Percentiles rank a stretch among this genome's conserved stretches.
Conservation (phyloP, 495 filamentous ascomycete species). For the Hypoxylon cercidicola region DNA sequence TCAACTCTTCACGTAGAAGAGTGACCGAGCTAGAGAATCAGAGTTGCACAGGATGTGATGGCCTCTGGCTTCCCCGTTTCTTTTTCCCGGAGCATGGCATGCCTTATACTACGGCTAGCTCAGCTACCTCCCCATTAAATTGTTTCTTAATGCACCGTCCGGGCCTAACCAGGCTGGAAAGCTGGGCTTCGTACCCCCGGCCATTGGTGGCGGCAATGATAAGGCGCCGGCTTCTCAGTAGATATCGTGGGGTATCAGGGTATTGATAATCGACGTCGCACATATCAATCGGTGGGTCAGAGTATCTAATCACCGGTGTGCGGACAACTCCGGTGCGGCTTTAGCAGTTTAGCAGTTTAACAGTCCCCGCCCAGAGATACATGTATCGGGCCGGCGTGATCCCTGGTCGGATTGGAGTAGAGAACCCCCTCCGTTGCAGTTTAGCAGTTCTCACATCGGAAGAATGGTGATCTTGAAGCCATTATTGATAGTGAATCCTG, state of each 20-base stretch:
- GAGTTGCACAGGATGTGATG: conserved; percentile 1
- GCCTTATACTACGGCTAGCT: not conserved
- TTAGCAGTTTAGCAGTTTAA: conserved; percentile 12
- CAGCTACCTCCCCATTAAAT: too few relatives aligned
- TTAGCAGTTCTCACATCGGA: not conserved
- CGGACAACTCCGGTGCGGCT: not conserved
- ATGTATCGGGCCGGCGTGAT: too few relatives aligned
- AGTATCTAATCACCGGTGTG: too few relatives aligned
- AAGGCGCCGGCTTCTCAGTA: not conserved
- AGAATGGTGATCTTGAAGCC: not conserved
- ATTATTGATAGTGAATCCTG: not conserved
- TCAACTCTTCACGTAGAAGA: not conserved
- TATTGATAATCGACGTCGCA: not conserved
- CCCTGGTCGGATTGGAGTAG: too few relatives aligned
- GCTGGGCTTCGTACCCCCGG: not conserved
- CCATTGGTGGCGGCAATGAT: conserved; percentile 1
- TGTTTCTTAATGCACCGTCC: too few relatives aligned
- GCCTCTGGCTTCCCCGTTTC: too few relatives aligned
- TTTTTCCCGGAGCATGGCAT: not conserved
- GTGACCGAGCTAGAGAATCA: not conserved
- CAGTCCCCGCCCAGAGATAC: conserved; percentile 2
- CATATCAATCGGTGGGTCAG: too few relatives aligned
- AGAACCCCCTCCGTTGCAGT: not conserved
- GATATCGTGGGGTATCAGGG: not conserved
- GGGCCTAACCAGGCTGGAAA: not conserved